Evolutionary conservation across 1,284 basidiomycete species (phyloP).

Genomic region (Polyporus tsugae): DNA sequence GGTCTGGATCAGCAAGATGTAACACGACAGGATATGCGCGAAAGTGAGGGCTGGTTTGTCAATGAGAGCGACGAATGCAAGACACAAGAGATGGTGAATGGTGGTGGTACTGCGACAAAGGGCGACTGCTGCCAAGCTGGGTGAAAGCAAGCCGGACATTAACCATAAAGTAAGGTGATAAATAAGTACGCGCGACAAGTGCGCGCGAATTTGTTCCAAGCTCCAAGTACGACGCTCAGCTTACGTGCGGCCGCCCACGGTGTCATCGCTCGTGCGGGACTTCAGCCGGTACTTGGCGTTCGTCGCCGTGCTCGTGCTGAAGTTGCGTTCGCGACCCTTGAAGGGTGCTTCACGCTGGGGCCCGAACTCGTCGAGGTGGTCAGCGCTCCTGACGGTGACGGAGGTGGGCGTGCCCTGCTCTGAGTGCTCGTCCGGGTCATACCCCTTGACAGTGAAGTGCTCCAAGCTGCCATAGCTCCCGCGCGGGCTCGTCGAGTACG

Average conservation of each 20-base stretch:
- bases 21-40: slow-evolving; percentile 18
- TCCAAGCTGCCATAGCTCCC: slow-evolving; percentile 57
- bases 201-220: not conserved
- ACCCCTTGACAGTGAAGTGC: slow-evolving; percentile 30
- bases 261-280: slow-evolving; percentile 36
- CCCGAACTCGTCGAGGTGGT: slow-evolving; percentile 37
- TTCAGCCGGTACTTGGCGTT: slow-evolving; percentile 31
- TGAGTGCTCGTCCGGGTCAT: slow-evolving; percentile 31
- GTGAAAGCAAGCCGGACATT: slow-evolving; percentile 13
- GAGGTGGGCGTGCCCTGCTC: slow-evolving; percentile 40
- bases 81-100: slow-evolving; percentile 8
- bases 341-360: slow-evolving; percentile 18
- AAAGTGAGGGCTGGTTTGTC: not conserved
- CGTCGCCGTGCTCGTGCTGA: slow-evolving; percentile 43
- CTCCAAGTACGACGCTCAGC: not conserved
- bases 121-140: slow-evolving; percentile 12
- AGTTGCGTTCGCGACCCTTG: slow-evolving; percentile 40
- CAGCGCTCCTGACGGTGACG: slow-evolving; percentile 29
- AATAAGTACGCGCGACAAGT: slow-evolving; percentile 23
- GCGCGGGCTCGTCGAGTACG: slow-evolving; percentile 78
- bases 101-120: slow-evolving; percentile 17
- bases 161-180: slow-evolving; percentile 35
- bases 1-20: slow-evolving; percentile 7
- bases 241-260: slow-evolving; percentile 32
- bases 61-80: not conserved